Conservation (phyloP, 176 grass and related monocot species). For the Lolium perenne region DNA sequence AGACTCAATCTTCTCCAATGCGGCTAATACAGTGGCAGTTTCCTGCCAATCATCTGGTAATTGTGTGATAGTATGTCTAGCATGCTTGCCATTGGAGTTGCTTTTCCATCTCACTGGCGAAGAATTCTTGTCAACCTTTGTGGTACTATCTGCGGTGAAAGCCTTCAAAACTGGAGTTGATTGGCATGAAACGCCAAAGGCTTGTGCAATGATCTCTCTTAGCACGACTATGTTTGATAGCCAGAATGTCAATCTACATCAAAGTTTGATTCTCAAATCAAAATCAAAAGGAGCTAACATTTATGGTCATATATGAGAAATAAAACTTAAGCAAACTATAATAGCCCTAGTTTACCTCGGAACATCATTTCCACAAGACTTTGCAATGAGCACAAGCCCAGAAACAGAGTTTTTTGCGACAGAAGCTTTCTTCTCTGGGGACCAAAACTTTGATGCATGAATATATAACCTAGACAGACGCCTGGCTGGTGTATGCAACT, state of each 20-base stretch:
- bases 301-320: slow-evolving; percentile 21
- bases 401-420: slow-evolving; percentile 69
- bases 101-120: slow-evolving; percentile 46
- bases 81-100: slow-evolving; percentile 51
- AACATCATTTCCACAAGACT: slow-evolving; percentile 89
- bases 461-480: slow-evolving; percentile 83
- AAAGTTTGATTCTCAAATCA: slow-evolving; percentile 38
- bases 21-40: slow-evolving; percentile 53
- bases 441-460: slow-evolving; percentile 83
- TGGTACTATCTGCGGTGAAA: slow-evolving; percentile 48
- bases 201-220: slow-evolving; percentile 82
- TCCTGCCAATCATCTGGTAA: slow-evolving; percentile 76
- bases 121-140: slow-evolving; percentile 41
- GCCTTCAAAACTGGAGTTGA: slow-evolving; percentile 46
- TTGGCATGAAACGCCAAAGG: slow-evolving; percentile 53
- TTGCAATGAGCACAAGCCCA: slow-evolving; percentile 82
- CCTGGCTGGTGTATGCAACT: slow-evolving; percentile 83
- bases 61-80: slow-evolving; percentile 48
- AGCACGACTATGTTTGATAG: slow-evolving; percentile 84
- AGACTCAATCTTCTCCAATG: slow-evolving; percentile 87
- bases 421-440: slow-evolving; percentile 64
- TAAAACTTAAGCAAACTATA: slow-evolving; percentile 7
- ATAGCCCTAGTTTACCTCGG: slow-evolving; percentile 55
- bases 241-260: slow-evolving; percentile 94
- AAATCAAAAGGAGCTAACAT: slow-evolving; percentile 28